Evolutionary conservation across 208 protist species (phyloP).

Genomic region (Giardia duodenalis): DNA sequence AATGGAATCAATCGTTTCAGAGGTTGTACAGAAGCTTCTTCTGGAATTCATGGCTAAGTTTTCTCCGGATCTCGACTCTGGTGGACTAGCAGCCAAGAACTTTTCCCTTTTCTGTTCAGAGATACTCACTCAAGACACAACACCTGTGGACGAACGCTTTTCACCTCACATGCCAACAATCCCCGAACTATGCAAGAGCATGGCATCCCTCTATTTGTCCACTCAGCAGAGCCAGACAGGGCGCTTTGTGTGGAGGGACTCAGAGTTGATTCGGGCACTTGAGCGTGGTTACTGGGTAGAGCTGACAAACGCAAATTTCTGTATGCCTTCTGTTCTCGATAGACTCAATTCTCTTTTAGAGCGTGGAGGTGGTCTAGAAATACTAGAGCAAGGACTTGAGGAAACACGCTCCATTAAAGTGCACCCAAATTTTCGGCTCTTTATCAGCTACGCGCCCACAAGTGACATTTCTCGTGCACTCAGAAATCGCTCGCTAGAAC

Average conservation of each 20-base stretch:
- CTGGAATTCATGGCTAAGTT: not conserved
- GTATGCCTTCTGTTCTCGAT: slow-evolving; percentile 91
- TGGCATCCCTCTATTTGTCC: not conserved
- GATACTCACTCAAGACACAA: not conserved
- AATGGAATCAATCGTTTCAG: not conserved
- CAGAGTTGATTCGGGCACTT: slow-evolving; percentile 73
- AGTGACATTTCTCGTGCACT: slow-evolving; percentile 95
- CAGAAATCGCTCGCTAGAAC: slow-evolving; percentile 85
- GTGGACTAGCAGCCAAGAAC: no score
- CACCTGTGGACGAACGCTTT: not conserved
- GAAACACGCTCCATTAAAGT: slow-evolving; percentile 62
- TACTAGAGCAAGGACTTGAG: slow-evolving; percentile 55
- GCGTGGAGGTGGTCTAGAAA: slow-evolving; percentile 62
- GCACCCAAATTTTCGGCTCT: slow-evolving; percentile 91
- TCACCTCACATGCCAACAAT: not conserved
- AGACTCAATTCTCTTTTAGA: slow-evolving; percentile 97
- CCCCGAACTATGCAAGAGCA: not conserved
- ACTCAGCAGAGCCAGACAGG: slow-evolving; percentile 46
- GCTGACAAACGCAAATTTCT: slow-evolving; percentile 98
- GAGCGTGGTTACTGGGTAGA: slow-evolving; percentile 87
- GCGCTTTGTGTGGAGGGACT: slow-evolving; percentile 96
- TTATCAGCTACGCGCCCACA: slow-evolving; percentile 83
- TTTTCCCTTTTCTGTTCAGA: slow-evolving; percentile 68
- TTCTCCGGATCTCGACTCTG: slow-evolving; percentile 1
- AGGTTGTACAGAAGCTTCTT: not conserved